These are phyloP conservation scores for Trametes meyenii DNA, from an alignment of 768 basidiomycete genomes.

Conservation along the genomic window DNA sequence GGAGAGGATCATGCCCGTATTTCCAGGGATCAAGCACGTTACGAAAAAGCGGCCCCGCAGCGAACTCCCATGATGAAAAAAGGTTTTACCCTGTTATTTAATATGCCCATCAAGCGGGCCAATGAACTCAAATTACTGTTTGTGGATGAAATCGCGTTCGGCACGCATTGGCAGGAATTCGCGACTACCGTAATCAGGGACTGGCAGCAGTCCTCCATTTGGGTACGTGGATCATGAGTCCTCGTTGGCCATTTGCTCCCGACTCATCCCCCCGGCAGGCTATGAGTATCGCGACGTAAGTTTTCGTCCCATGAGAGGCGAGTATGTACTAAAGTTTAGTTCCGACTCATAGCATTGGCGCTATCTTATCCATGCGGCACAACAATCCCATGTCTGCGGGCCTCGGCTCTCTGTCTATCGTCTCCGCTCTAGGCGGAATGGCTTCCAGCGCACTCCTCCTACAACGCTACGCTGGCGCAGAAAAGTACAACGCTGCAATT, in stretches of 20 bases:
- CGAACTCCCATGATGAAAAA: background rate
- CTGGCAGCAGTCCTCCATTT: conserved; percentile 24
- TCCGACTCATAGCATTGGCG: background rate
- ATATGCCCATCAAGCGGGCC: conserved; percentile 14
- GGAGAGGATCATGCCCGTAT: conserved; percentile 32
- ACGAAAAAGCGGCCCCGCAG: conserved; percentile 1
- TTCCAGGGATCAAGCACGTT: conserved; percentile 23
- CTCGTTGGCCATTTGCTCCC: background rate
- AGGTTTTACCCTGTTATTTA: conserved; percentile 18
- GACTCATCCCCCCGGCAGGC: background rate
- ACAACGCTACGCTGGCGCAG: conserved; percentile 18
- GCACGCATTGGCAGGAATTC: conserved; percentile 30
- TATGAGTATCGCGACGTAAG: conserved; percentile 15
- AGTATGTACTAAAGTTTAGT: too few species aligned
- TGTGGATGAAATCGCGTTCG: conserved; percentile 29
- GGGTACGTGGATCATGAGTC: conserved; percentile 15
- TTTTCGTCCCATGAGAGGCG: background rate
- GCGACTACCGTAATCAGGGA: conserved; percentile 12
- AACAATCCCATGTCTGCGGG: conserved; percentile 3
- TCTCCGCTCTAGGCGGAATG: conserved; percentile 7
- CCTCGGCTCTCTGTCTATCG: conserved; percentile 16
- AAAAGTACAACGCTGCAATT: conserved; percentile 6
- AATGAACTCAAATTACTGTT: conserved; percentile 24
- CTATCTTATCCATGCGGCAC: background rate
- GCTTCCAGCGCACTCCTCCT: conserved; percentile 12